Evolutionary conservation across 768 basidiomycete species (phyloP).

Genomic region (Termitomyces sp.): DNA sequence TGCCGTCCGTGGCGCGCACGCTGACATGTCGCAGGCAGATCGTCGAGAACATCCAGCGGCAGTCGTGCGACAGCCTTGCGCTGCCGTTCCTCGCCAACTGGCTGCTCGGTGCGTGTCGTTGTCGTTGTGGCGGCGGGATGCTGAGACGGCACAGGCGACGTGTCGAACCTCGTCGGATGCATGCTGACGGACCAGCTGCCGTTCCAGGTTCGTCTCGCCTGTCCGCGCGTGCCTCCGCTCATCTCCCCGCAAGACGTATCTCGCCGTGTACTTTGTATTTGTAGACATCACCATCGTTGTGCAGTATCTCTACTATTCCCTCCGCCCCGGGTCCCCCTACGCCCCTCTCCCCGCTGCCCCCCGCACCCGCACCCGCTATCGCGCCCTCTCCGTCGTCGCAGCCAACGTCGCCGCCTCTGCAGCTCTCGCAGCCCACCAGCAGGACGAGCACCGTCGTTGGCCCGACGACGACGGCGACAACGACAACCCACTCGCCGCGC

Average conservation of each 20-base stretch:
- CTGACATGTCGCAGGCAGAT: constrained; percentile 56
- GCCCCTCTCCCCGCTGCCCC: constrained; percentile 34
- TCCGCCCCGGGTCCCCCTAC: constrained; percentile 21
- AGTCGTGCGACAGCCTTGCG: constrained; percentile 87
- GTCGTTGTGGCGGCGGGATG: no score
- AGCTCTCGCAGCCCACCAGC: constrained; percentile 59
- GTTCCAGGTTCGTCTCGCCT: constrained; percentile 63
- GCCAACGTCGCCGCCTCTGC: constrained; percentile 71
- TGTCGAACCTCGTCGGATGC: constrained; percentile 89
- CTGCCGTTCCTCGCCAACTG: constrained; percentile 92
- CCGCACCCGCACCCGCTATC: constrained; percentile 49
- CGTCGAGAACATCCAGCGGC: constrained; percentile 64
- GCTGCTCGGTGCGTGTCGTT: constrained; percentile 69
- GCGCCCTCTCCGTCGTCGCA: constrained; percentile 62
- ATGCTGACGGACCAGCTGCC: constrained; percentile 89
- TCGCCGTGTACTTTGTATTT: constrained; percentile 86
- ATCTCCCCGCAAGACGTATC: constrained; percentile 56
- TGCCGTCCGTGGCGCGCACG: not conserved
- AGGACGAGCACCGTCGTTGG: constrained; percentile 36
- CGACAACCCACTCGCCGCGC: constrained; percentile 42
- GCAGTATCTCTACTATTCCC: constrained; percentile 81
- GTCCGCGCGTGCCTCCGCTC: constrained; percentile 3
- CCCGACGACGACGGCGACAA: constrained; percentile 32
- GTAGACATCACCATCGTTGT: constrained; percentile 71
- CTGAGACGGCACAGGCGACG: no score